These are phyloP conservation scores for Beauveria varroae DNA, from an alignment of 2,329 filamentous ascomycete species.

Conservation along the genomic window DNA sequence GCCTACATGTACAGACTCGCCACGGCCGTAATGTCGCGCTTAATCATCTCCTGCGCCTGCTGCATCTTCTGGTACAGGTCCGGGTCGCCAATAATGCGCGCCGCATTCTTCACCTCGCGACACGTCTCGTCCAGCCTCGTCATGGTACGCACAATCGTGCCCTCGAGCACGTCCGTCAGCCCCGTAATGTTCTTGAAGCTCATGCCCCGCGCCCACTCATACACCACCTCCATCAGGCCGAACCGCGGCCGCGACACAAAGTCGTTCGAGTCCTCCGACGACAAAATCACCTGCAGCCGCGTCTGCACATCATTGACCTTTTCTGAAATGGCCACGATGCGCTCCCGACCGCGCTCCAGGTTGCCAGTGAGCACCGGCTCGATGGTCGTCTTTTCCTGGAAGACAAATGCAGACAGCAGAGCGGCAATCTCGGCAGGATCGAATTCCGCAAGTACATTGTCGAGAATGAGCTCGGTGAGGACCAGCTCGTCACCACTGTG, in stretches of 20 bases:
- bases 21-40: constrained; percentile 87
- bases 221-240: constrained; percentile 93
- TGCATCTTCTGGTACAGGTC: constrained; percentile 95
- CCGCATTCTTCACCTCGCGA: constrained; percentile 94
- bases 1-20: constrained; percentile 77
- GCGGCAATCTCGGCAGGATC: constrained; percentile 96
- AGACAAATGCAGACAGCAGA: constrained; percentile 87
- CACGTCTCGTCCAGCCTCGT: constrained; percentile 93
- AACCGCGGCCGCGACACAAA: constrained; percentile 84
- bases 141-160: constrained; percentile 93
- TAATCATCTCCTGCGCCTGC: constrained; percentile 93
- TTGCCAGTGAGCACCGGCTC: constrained; percentile 74
- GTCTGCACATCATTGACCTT: constrained; percentile 89
- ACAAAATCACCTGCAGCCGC: constrained; percentile 83
- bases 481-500: constrained; percentile 96
- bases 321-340: constrained; percentile 83
- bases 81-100: constrained; percentile 89
- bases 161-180: constrained; percentile 91
- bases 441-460: constrained; percentile 92
- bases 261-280: constrained; percentile 84
- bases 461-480: constrained; percentile 88
- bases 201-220: constrained; percentile 97
- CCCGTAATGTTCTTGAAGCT: constrained; percentile 97
- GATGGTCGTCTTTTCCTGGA: constrained; percentile 89
- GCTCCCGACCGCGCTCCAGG: constrained; percentile 73